phyloP scores from a whole-genome alignment of 306 rosid genomes.

The Quercus glauca region DNA sequence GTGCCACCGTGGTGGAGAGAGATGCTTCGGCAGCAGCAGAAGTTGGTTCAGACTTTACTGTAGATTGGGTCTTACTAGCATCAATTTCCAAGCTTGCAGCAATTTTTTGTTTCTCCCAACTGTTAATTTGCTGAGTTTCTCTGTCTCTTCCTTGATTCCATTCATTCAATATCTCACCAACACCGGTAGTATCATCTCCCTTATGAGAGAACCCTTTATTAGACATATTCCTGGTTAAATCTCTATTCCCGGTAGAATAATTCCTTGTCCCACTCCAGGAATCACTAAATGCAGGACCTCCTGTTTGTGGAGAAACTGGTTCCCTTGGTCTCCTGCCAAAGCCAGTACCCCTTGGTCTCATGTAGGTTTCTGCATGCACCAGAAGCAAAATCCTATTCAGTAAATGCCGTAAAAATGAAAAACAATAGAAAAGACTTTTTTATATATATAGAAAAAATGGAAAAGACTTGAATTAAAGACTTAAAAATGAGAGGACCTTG shows the following conservation, averaged over 20 bases:
- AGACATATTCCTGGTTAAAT: slow-evolving; percentile 61
- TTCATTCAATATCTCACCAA: slow-evolving; percentile 54
- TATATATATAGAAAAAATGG: neutral
- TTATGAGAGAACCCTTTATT: slow-evolving; percentile 63
- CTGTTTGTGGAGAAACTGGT: slow-evolving; percentile 69
- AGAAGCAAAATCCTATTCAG: slow-evolving; percentile 19
- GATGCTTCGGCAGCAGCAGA: slow-evolving; percentile 38
- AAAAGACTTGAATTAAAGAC: neutral
- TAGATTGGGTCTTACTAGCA: slow-evolving; percentile 43
- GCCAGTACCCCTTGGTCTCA: slow-evolving; percentile 65
- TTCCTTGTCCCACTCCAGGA: slow-evolving; percentile 75
- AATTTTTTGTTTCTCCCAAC: slow-evolving; percentile 67
- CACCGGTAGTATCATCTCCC: slow-evolving; percentile 55
- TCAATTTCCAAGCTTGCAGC: slow-evolving; percentile 48
- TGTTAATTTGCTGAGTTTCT: slow-evolving; percentile 54
- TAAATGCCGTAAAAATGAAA: neutral
- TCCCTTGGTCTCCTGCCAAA: slow-evolving; percentile 83
- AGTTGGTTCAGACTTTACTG: slow-evolving; percentile 36
- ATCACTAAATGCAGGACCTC: slow-evolving; percentile 58
- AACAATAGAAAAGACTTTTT: neutral
- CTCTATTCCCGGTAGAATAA: slow-evolving; percentile 54
- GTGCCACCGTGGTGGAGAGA: slow-evolving; percentile 38
- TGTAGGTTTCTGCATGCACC: slow-evolving; percentile 60
- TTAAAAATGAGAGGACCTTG: slow-evolving; percentile 38
- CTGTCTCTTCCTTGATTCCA: slow-evolving; percentile 72